Evolutionary conservation across 2,329 filamentous ascomycete species (phyloP).

Genomic region (Pseudocercospora macadamiae): DNA sequence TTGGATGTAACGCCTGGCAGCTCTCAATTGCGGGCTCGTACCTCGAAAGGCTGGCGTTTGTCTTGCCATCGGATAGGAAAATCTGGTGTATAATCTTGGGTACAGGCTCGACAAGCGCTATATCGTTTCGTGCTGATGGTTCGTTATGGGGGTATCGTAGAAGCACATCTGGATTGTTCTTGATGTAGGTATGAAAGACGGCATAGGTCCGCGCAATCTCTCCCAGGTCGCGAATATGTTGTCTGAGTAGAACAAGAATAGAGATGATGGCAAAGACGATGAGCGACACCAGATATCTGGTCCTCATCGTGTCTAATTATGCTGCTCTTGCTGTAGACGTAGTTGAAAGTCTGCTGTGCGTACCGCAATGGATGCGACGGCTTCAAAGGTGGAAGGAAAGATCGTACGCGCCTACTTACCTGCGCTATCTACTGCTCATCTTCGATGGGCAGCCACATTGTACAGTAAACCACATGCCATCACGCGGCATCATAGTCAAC

Average conservation of each 20-base stretch:
- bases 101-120: constrained; percentile 13
- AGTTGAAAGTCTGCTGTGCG: too few relatives aligned
- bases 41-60: constrained; percentile 23
- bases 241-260: constrained; percentile 15
- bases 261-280: not conserved
- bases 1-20: constrained; percentile 29
- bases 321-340: not conserved
- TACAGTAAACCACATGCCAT: too few relatives aligned
- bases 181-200: constrained; percentile 26
- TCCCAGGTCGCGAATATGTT: constrained; percentile 28
- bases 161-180: constrained; percentile 23
- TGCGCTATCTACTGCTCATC: too few relatives aligned
- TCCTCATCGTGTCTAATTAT: constrained; percentile 14
- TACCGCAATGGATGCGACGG: too few relatives aligned
- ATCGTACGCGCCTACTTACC: too few relatives aligned
- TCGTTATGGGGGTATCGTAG: constrained; percentile 22
- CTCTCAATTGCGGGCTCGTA: constrained; percentile 27
- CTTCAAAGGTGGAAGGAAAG: too few relatives aligned
- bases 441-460: too few relatives aligned
- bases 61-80: constrained; percentile 26
- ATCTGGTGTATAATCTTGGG: constrained; percentile 36
- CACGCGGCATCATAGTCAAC: not conserved
- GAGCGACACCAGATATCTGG: constrained; percentile 15
- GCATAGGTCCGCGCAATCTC: constrained; percentile 31
- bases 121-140: not conserved